Base-by-base conservation (phyloP, 495 filamentous ascomycete genomes). In the Neurospora sp. region DNA sequence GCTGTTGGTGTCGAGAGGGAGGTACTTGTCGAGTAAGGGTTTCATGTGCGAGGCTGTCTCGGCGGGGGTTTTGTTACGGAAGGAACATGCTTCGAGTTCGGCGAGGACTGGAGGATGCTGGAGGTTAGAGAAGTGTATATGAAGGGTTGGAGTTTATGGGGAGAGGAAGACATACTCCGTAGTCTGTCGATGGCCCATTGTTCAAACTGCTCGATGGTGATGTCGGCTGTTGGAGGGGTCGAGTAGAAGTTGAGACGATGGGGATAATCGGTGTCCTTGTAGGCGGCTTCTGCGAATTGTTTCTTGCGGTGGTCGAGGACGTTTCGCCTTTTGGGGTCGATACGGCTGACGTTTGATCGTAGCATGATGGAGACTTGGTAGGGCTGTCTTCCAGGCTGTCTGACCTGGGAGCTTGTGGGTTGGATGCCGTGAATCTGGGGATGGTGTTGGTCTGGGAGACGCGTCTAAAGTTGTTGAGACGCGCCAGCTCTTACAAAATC, bases 121-220 rank as follows among this genome's bases (percentile, higher is more conserved):
- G 0, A 7, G 18, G 16, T 42, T 42, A 42, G 6, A 18, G 14
- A 42, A 12, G 12, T 16, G 40, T 16, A 16, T 14, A 41, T 16
- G 40, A 5, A 41, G 40, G 40, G 14, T 14, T 41, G 16, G 40
- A 41, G 5, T 31, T 31, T 31, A 31, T 31, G 27, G 12, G 40
- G 20, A 39, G 22, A 42, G 12, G 44, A 46, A 20, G 27, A 66
- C 22, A 70, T 83, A 96, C 94, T 84, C 76, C 91, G 90, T 73
- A 99, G 77, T 68, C 96, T 88, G 78, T 96, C 90, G 76, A 99
- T 98, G n/a, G 95, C 96, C 96, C 96, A 99, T 88, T 97, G 93
- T 78, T 99, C 96, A 78, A 99, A 99, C 77, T 98, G 89, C 81
- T 99, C 96, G 66, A 99, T 90, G 4, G 93, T 97, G 81, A 99